These are phyloP conservation scores for Carex sylvatica DNA, from an alignment of 202 grass and related monocot species.

Conservation along the genomic window DNA sequence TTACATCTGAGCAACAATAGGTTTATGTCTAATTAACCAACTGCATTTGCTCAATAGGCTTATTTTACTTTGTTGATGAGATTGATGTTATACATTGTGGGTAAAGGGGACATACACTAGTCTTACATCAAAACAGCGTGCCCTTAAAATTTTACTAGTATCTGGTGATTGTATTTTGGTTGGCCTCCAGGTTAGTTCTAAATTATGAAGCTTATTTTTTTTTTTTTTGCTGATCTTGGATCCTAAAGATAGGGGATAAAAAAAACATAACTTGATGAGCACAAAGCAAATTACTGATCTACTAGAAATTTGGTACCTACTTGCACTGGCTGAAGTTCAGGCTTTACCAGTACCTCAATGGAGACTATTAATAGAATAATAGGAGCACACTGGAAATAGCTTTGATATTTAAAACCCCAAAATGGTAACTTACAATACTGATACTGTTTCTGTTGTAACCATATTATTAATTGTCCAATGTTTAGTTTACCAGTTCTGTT, in stretches of 20 bases:
- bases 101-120: slow-evolving; percentile 61
- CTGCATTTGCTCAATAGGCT: too few species aligned
- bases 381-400: neutral
- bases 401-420: neutral
- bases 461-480: neutral
- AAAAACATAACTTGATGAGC: too few species aligned
- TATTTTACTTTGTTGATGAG: too few species aligned
- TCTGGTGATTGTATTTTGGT: slow-evolving; percentile 43
- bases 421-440: neutral
- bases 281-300: too few species aligned
- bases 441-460: neutral
- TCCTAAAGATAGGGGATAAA: too few species aligned
- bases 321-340: neutral
- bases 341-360: neutral
- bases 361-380: neutral
- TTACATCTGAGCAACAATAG: too few species aligned
- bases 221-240: too few species aligned
- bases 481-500: neutral
- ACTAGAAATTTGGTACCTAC: too few species aligned
- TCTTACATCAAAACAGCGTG: slow-evolving; percentile 74
- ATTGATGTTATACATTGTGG: too few species aligned
- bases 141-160: slow-evolving; percentile 80
- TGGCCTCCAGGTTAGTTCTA: too few species aligned
- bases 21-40: too few species aligned
- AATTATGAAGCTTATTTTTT: too few species aligned